These are phyloP conservation scores for Raphanus sativus DNA, from an alignment of 345 rosid genomes.

Conservation along the genomic window DNA sequence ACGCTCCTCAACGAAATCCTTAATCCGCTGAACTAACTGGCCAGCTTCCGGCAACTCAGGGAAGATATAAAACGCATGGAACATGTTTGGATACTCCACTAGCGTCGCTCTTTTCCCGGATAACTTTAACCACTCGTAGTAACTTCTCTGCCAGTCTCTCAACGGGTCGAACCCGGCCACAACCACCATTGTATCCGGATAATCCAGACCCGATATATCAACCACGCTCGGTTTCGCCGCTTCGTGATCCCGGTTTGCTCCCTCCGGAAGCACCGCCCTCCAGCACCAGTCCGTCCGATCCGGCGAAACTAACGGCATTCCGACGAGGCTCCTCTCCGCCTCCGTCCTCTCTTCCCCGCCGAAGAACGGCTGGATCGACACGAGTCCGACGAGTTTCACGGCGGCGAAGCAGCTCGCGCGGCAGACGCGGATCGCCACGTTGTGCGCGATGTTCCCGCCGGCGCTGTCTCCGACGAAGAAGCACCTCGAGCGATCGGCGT, in stretches of 20 bases:
- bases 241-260: conserved; percentile 55
- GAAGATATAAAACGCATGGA: conserved; percentile 75
- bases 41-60: conserved; percentile 63
- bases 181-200: conserved; percentile 53
- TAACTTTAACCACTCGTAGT: conserved; percentile 61
- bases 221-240: conserved; percentile 50
- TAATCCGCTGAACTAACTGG: conserved; percentile 48
- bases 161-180: conserved; percentile 73
- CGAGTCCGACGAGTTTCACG: conserved; percentile 46
- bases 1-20: conserved; percentile 49
- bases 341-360: conserved; percentile 79
- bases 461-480: conserved; percentile 82
- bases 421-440: conserved; percentile 55
- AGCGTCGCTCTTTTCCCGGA: conserved; percentile 62
- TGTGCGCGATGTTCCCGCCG: conserved; percentile 77
- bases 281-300: conserved; percentile 56
- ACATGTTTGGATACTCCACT: conserved; percentile 69
- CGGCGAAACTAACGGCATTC: conserved; percentile 44
- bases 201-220: conserved; percentile 48
- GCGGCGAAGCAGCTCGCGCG: conserved; percentile 9
- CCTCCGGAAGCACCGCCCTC: conserved; percentile 58
- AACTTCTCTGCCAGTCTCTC: conserved; percentile 75
- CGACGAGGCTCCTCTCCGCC: conserved; percentile 49
- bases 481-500: conserved; percentile 58
- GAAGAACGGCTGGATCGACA: conserved; percentile 76